Evolutionary conservation across 768 basidiomycete species (phyloP).

Genomic region (Exidia glandulosa): DNA sequence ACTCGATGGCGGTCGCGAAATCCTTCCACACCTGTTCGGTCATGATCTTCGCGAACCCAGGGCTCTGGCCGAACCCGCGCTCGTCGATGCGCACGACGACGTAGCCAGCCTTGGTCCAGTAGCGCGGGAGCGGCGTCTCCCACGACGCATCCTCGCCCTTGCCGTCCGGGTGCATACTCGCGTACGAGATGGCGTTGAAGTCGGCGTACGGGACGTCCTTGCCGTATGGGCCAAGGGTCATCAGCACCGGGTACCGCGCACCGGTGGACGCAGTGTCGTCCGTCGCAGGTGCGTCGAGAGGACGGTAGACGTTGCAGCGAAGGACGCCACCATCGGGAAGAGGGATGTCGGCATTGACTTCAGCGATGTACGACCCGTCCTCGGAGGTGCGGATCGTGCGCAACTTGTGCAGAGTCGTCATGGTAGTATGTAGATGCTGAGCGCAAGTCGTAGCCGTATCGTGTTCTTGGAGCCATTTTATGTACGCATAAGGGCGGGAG

Average conservation of each 20-base stretch:
- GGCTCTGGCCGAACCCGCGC: constrained; percentile 12
- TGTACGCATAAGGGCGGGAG: no score
- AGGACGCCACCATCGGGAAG: constrained; percentile 9
- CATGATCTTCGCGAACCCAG: constrained; percentile 15
- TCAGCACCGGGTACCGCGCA: constrained; percentile 1
- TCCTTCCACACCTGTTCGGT: constrained; percentile 10
- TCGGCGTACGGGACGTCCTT: constrained; percentile 11
- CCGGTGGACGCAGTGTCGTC: background rate
- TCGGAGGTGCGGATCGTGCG: no score
- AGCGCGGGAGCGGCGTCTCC: constrained; percentile 14
- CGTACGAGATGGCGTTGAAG: constrained; percentile 9
- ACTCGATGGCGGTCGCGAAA: no score
- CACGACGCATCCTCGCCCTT: constrained; percentile 13
- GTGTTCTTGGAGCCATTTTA: no score
- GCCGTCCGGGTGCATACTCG: constrained; percentile 11
- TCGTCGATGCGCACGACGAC: constrained; percentile 16
- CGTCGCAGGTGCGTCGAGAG: no score
- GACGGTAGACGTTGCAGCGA: constrained; percentile 14
- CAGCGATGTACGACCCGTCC: no score
- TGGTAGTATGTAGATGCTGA: no score
- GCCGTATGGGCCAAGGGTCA: constrained; percentile 9
- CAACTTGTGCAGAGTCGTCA: no score
- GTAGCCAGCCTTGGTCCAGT: constrained; percentile 17
- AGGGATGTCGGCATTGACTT: no score
- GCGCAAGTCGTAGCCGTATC: no score